These are phyloP conservation scores for Galerina marginata DNA, from an alignment of 768 basidiomycete genomes.

Conservation along the genomic window DNA sequence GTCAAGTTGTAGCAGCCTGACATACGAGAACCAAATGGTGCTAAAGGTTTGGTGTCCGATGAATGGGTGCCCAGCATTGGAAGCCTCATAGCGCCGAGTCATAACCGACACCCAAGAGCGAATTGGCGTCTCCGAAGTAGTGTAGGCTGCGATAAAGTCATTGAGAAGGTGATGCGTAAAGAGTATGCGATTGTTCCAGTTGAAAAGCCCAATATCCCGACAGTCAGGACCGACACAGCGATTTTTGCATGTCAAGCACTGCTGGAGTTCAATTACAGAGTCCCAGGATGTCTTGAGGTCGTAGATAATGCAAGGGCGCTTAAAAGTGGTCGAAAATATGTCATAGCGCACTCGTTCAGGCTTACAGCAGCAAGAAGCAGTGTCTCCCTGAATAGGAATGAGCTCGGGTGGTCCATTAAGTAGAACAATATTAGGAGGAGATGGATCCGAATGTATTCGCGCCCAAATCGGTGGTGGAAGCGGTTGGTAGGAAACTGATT, in stretches of 20 bases:
- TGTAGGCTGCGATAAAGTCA: slow-evolving; percentile 36
- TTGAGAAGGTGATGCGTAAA: slow-evolving; percentile 39
- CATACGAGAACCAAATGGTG: no score
- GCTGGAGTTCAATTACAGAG: slow-evolving; percentile 19
- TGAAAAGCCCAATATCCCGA: slow-evolving; percentile 34
- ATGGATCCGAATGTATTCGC: slow-evolving; percentile 1
- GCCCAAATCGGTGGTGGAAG: slow-evolving; percentile 13
- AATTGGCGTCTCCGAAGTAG: slow-evolving; percentile 41
- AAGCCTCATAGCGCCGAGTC: slow-evolving; percentile 23
- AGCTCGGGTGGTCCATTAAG: not conserved
- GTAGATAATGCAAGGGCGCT: slow-evolving; percentile 16
- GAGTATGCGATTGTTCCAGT: slow-evolving; percentile 35
- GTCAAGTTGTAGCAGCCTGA: no score
- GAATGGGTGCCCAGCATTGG: not conserved
- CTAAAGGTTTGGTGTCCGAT: not conserved
- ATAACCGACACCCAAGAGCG: slow-evolving; percentile 30
- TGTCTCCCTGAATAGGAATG: slow-evolving; percentile 7
- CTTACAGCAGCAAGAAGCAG: slow-evolving; percentile 17
- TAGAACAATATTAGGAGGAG: not conserved
- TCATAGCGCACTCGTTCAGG: slow-evolving; percentile 6
- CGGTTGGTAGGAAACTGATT: slow-evolving; percentile 16
- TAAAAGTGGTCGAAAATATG: not conserved
- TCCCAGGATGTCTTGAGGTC: slow-evolving; percentile 6
- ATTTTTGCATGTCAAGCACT: slow-evolving; percentile 17
- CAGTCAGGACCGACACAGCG: slow-evolving; percentile 38